Evolutionary conservation across 495 filamentous ascomycete species (phyloP), one percentile per base, ranked within the genome.

Genomic region (Trichoderma reesei): DNA sequence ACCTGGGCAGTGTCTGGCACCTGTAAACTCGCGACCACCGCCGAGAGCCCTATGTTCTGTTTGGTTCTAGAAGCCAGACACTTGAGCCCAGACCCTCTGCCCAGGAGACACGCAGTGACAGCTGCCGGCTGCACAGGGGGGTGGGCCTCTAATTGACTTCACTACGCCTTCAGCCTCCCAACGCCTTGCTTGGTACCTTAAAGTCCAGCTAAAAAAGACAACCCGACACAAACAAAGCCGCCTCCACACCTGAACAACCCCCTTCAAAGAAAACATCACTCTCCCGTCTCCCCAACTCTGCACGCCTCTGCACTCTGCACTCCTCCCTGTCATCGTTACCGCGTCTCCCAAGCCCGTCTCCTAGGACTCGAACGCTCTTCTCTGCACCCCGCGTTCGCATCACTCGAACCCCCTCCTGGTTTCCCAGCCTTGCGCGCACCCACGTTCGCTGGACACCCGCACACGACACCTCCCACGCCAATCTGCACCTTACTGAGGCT

Each of bases 111-210:
- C 51, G 34, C 51, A 56, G 31, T 56, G 51, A 33, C 51, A 39
- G 38, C 51, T 33, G 51, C 16, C 51, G 18, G 51, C 51, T 56
- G 51, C 51, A 56, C 51, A 33, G 51, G 20, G 51, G 51, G 51
- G 51, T 56, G 26, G 26, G 20, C 51, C 51, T 56, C 51, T 56
- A 56, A 56, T 56, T 36, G 51, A 54, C 51, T 56, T 56, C 51
- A 56, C 51, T 56, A 56, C 51, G 51, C 31, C 51, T 56, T 56
- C 51, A 56, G 26, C 20, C 51, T 56, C 11, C 51, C 31, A 34
- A 54, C 51, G 51, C 51, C 51, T 56, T 56, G 51, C 51, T 56
- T 56, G 51, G 51, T 56, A 56, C 51, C 51, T 56, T 56, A 56
- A 36, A n/a, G 51, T 56, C 26, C 26, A 56, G 51, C 11, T 33